These are phyloP conservation scores for Yarrowia sp. DNA, from an alignment of 805 yeast genomes.

Conservation along the genomic window DNA sequence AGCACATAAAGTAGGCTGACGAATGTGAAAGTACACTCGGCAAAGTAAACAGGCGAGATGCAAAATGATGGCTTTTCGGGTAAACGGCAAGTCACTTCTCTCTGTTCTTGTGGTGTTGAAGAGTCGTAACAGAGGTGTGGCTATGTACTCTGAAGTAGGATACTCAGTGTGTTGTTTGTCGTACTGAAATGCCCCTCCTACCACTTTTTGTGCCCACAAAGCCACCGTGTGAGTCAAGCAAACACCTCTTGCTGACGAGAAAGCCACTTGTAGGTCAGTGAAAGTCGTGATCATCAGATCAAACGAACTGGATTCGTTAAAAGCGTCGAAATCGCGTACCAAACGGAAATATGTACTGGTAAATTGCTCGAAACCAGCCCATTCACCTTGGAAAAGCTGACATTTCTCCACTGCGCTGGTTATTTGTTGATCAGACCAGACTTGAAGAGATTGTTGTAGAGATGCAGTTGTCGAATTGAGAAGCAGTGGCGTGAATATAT, in stretches of 20 bases:
- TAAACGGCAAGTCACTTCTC: conserved; percentile 35
- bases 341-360: conserved; percentile 49
- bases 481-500: not conserved
- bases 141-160: conserved; percentile 44
- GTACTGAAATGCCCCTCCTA: conserved; percentile 29
- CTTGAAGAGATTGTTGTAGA: not conserved
- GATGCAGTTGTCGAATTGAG: not conserved
- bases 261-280: conserved; percentile 44
- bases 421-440: not conserved
- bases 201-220: conserved; percentile 27
- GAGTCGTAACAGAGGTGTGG: conserved; percentile 54
- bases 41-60: conserved; percentile 56
- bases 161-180: conserved; percentile 34
- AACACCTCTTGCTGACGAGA: conserved; percentile 38
- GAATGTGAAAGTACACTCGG: conserved; percentile 49
- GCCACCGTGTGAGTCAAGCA: conserved; percentile 30
- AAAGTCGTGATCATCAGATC: conserved; percentile 51
- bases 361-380: conserved; percentile 51
- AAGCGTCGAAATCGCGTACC: conserved; percentile 53
- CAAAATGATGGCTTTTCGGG: conserved; percentile 51
- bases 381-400: conserved; percentile 39
- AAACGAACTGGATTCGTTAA: conserved; percentile 49
- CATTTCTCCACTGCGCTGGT: not conserved
- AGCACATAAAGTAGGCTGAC: conserved; percentile 40
- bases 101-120: conserved; percentile 61